Percentiles rank a stretch among this genome's conserved stretches.
Evolutionary conservation across 2,329 filamentous ascomycete species (phyloP).

Genomic region (Ceratocystis variospora): DNA sequence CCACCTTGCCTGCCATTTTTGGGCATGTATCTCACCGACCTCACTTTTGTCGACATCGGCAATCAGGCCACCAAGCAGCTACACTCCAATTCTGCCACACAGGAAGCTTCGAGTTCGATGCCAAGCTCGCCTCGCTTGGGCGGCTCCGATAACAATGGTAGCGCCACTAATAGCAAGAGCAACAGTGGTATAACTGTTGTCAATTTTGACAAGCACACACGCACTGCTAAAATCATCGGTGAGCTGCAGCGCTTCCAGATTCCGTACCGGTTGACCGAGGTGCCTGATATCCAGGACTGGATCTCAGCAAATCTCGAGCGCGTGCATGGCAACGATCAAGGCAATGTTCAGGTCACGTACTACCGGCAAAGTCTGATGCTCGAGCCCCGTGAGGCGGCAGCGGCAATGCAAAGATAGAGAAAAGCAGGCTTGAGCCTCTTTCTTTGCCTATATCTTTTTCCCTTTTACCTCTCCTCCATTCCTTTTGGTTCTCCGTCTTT

Average conservation of each 20-base stretch:
- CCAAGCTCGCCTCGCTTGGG: slow-evolving; percentile 33
- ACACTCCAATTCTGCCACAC: slow-evolving; percentile 27
- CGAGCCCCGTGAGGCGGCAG: slow-evolving; percentile 52
- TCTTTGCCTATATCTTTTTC: background rate
- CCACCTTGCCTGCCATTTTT: slow-evolving; percentile 91
- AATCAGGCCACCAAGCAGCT: slow-evolving; percentile 77
- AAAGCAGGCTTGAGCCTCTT: background rate
- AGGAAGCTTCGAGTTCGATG: slow-evolving; percentile 40
- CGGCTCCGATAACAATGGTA: slow-evolving; percentile 26
- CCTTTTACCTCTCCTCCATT: background rate
- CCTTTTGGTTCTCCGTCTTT: background rate
- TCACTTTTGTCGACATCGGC: slow-evolving; percentile 91
- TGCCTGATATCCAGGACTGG: slow-evolving; percentile 88
- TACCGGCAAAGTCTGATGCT: slow-evolving; percentile 76
- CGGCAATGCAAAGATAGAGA: slow-evolving; percentile 26
- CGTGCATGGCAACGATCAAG: slow-evolving; percentile 48
- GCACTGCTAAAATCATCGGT: slow-evolving; percentile 88
- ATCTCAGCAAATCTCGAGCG: slow-evolving; percentile 66
- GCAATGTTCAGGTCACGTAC: slow-evolving; percentile 46
- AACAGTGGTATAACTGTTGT: slow-evolving; percentile 62
- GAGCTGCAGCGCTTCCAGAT: slow-evolving; percentile 95
- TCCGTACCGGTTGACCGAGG: slow-evolving; percentile 67
- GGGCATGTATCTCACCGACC: slow-evolving; percentile 88
- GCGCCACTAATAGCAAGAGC: slow-evolving; percentile 25
- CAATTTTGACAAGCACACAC: slow-evolving; percentile 95